Percentiles rank a stretch among this genome's conserved stretches.
Conservation (phyloP, 148 eudicot genomes). For the Euryodendron excelsum region DNA sequence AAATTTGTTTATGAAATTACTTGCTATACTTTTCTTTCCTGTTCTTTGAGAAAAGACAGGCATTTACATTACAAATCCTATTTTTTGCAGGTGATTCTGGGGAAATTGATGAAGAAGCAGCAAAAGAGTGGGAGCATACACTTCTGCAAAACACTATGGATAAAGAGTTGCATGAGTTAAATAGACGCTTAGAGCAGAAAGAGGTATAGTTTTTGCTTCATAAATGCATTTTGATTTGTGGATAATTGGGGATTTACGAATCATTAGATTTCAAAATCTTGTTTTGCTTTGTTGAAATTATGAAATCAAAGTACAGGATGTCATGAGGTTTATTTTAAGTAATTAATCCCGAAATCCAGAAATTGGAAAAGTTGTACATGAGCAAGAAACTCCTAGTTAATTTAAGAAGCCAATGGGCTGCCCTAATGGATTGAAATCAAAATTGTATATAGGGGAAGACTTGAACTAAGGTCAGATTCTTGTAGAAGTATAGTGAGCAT, state of each 20-base stretch:
- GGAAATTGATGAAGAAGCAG: conserved; percentile 89
- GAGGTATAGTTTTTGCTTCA: conserved; percentile 49
- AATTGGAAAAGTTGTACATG: no score
- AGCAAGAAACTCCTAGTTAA: no score
- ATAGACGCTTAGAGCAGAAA: conserved; percentile 86
- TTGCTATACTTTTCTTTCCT: not conserved
- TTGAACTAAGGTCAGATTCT: not conserved
- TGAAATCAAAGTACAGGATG: not conserved
- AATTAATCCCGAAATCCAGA: no score
- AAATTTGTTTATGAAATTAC: not conserved
- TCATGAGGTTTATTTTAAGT: no score
- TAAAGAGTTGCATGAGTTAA: conserved; percentile 84
- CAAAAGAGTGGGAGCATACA: conserved; percentile 97
- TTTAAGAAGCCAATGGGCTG: no score
- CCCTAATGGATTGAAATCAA: not conserved
- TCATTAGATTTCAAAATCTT: not conserved
- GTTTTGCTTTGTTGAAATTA: conserved; percentile 4
- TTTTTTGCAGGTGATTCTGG: conserved; percentile 61
- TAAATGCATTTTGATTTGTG: not conserved
- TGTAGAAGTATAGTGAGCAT: not conserved
- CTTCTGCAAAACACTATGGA: conserved; percentile 91
- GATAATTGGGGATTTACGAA: not conserved
- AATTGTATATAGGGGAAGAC: not conserved
- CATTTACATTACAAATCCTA: conserved; percentile 7
- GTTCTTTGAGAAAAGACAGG: no score